phyloP scores from a whole-genome alignment of 2,329 filamentous ascomycete species.

The Diplodia mutila region DNA sequence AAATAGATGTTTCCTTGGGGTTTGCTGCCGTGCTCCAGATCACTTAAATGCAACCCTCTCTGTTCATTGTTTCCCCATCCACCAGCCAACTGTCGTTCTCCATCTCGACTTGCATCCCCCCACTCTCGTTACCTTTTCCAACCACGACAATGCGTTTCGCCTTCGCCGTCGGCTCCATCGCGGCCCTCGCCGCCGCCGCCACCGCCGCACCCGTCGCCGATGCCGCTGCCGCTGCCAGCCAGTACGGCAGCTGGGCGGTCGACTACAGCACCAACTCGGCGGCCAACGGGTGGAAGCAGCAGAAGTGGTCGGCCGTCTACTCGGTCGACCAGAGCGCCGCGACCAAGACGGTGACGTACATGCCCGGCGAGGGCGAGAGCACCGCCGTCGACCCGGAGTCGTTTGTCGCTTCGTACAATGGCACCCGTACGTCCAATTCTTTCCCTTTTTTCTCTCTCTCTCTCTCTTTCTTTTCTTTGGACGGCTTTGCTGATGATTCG shows the following conservation, averaged over 20 bases:
- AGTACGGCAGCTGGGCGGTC: slow-evolving; percentile 17
- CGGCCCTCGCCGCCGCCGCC: slow-evolving; percentile 5
- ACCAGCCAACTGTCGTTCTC: slow-evolving; percentile 3
- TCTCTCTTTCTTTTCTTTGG: background rate
- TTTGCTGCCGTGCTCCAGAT: no score
- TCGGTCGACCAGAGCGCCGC: slow-evolving; percentile 4
- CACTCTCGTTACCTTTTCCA: no score
- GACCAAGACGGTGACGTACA: background rate
- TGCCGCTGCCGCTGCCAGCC: background rate
- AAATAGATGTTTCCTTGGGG: background rate
- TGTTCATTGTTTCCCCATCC: background rate
- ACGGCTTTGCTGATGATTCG: background rate
- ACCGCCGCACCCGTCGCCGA: slow-evolving; percentile 6
- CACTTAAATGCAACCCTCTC: background rate
- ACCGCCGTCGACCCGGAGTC: background rate
- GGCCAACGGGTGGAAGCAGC: slow-evolving; percentile 3
- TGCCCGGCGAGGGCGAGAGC: background rate
- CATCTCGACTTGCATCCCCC: background rate
- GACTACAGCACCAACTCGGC: slow-evolving; percentile 1
- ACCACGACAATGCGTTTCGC: background rate
- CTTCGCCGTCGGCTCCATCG: background rate
- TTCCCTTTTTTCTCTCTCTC: background rate
- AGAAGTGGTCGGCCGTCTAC: slow-evolving; percentile 9
- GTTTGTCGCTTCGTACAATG: background rate
- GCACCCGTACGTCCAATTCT: background rate